Evolutionary conservation across 2,329 filamentous ascomycete genomes (phyloP).

Genomic region (Metarhizium brunneum): DNA sequence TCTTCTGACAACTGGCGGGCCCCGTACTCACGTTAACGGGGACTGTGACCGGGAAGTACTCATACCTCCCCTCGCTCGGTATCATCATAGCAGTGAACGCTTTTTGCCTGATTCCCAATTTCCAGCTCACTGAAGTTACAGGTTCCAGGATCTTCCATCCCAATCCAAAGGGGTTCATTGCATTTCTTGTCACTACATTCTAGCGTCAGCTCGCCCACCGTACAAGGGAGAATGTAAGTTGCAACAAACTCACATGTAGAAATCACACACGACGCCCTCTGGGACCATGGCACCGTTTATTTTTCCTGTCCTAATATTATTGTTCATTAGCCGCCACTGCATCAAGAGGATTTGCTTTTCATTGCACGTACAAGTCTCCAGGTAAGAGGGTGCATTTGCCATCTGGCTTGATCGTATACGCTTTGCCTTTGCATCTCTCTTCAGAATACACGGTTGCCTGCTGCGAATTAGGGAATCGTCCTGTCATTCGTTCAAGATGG

Average conservation of each 20-base stretch:
- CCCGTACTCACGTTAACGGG: background rate
- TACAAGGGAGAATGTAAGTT: background rate
- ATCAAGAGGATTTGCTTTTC: background rate
- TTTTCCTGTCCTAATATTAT: background rate
- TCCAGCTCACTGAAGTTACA: conserved; percentile 1
- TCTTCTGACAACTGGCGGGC: too few species aligned
- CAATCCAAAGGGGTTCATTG: conserved; percentile 3
- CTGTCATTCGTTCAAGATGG: too few species aligned
- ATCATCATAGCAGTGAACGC: conserved; percentile 5
- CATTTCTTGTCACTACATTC: conserved; percentile 2
- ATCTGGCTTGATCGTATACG: conserved; percentile 1
- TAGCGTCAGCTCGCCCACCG: background rate
- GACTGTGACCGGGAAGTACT: background rate
- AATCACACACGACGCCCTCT: conserved; percentile 1
- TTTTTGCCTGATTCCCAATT: conserved; percentile 1
- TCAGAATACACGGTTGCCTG: conserved; percentile 2
- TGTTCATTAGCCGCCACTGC: background rate
- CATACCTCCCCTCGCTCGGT: background rate
- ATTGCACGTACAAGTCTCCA: background rate
- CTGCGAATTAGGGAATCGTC: background rate
- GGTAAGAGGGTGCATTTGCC: background rate
- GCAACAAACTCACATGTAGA: background rate
- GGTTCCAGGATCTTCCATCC: conserved; percentile 3
- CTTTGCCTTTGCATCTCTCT: background rate
- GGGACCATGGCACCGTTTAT: background rate